Conservation (phyloP, 2,329 filamentous ascomycete species). For the Arachnomyces sp. region DNA sequence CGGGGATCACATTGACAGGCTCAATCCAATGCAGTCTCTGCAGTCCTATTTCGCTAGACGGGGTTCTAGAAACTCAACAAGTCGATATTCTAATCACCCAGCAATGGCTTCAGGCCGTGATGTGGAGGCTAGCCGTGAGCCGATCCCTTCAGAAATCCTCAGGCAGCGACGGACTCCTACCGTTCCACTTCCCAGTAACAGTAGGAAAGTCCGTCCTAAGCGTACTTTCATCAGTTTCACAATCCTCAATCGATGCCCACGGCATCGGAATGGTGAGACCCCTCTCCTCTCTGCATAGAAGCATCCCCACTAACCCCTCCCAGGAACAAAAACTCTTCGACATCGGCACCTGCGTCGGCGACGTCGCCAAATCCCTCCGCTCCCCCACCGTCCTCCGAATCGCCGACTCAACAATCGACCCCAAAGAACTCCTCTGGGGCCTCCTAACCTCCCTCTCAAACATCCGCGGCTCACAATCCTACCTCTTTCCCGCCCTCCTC, state of each 20-base stretch:
- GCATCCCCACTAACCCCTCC: too few species aligned
- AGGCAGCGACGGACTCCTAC: constrained; percentile 48
- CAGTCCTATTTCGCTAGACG: constrained; percentile 49
- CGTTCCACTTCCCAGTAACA: constrained; percentile 58
- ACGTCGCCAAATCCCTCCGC: constrained; percentile 26
- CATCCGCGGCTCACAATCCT: constrained; percentile 32
- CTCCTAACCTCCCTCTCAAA: constrained; percentile 31
- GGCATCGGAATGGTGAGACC: constrained; percentile 63
- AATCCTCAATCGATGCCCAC: constrained; percentile 66
- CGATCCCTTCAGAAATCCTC: constrained; percentile 54
- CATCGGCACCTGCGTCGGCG: constrained; percentile 25
- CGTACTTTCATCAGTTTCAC: constrained; percentile 66
- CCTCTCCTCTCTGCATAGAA: not conserved
- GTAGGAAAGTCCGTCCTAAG: constrained; percentile 57
- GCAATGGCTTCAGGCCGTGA: constrained; percentile 63
- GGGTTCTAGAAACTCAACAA: constrained; percentile 57
- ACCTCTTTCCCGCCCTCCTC: constrained; percentile 27
- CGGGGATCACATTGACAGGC: constrained; percentile 23
- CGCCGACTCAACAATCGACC: constrained; percentile 24
- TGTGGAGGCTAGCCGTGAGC: constrained; percentile 65
- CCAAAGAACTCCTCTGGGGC: constrained; percentile 31
- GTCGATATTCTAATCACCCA: constrained; percentile 63
- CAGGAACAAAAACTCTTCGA: constrained; percentile 34
- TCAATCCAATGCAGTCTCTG: constrained; percentile 47
- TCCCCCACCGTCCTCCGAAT: constrained; percentile 21